Evolutionary conservation across 495 filamentous ascomycete species (phyloP).

Genomic region (Hypoxylon fuscum): DNA sequence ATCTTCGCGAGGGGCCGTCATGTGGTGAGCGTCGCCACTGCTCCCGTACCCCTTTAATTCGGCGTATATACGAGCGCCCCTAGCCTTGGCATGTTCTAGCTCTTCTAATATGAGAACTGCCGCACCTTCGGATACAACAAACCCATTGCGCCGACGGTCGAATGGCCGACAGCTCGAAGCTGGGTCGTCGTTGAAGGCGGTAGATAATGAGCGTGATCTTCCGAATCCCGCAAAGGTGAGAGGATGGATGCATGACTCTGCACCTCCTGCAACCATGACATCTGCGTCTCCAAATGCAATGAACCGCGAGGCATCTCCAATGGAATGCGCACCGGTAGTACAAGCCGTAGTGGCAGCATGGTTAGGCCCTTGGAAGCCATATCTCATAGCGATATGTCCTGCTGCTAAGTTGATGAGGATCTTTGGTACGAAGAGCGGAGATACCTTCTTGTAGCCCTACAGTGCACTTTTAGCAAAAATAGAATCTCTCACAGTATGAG

Average conservation of each 20-base stretch:
- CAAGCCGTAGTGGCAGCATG: slow-evolving; percentile 93
- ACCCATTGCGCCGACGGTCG: slow-evolving; percentile 81
- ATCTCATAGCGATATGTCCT: slow-evolving; percentile 92
- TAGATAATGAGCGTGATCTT: slow-evolving; percentile 84
- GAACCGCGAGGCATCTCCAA: slow-evolving; percentile 91
- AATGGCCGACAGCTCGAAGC: slow-evolving; percentile 83
- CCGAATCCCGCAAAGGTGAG: slow-evolving; percentile 92
- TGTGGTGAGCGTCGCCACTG: slow-evolving; percentile 88
- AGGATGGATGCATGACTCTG: slow-evolving; percentile 96
- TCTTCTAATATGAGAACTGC: slow-evolving; percentile 90
- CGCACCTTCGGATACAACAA: slow-evolving; percentile 93
- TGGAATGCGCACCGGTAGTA: slow-evolving; percentile 92
- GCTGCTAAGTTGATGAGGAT: slow-evolving; percentile 94
- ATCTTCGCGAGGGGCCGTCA: slow-evolving; percentile 85
- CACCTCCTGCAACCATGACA: slow-evolving; percentile 93
- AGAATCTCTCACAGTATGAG: not conserved
- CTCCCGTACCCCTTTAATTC: slow-evolving; percentile 89
- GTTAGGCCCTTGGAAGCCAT: slow-evolving; percentile 90
- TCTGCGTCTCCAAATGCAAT: slow-evolving; percentile 90
- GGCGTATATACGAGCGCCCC: slow-evolving; percentile 85
- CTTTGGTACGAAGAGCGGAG: slow-evolving; percentile 89
- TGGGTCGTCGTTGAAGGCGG: slow-evolving; percentile 79
- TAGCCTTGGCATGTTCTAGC: slow-evolving; percentile 81
- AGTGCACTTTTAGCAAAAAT: not conserved
- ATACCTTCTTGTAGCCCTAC: slow-evolving; percentile 90